Evolutionary conservation across 495 filamentous ascomycete species (phyloP).

Genomic region (Glarea lozoyensis): DNA sequence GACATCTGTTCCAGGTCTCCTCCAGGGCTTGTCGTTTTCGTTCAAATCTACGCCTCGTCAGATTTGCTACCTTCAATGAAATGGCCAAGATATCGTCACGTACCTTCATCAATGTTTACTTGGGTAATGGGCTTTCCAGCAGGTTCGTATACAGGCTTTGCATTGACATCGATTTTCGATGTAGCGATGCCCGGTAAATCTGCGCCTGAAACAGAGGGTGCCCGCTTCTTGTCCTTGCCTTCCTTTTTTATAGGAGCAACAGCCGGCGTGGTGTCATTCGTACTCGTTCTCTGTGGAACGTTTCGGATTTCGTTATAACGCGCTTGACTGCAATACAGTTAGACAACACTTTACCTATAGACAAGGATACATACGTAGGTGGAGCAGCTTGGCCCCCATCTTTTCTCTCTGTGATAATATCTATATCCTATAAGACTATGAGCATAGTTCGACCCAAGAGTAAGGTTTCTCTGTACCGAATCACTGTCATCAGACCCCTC

Average conservation of each 20-base stretch:
- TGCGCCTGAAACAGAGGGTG: conserved; percentile 20
- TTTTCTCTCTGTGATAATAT: conserved; percentile 86
- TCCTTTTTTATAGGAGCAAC: conserved; percentile 39
- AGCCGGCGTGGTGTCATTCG: conserved; percentile 34
- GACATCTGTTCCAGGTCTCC: conserved; percentile 87
- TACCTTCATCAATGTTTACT: conserved; percentile 69
- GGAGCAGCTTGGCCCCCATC: conserved; percentile 66
- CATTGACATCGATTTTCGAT: conserved; percentile 76
- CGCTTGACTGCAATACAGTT: conserved; percentile 29
- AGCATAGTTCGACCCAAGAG: too few species aligned
- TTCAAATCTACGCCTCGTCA: conserved; percentile 49
- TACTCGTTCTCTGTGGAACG: conserved; percentile 52
- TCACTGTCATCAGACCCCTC: conserved; percentile 36
- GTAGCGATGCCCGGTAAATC: conserved; percentile 50
- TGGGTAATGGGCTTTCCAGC: conserved; percentile 74
- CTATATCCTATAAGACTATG: conserved; percentile 61
- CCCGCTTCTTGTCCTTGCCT: conserved; percentile 15
- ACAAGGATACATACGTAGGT: conserved; percentile 34
- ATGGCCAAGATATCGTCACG: neutral
- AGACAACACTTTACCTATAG: neutral
- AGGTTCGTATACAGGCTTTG: conserved; percentile 66
- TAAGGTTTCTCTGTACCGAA: conserved; percentile 2
- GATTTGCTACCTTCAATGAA: neutral
- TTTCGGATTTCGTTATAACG: conserved; percentile 57
- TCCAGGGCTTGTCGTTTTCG: conserved; percentile 87